Percentiles rank a stretch among this genome's conserved stretches.
Conservation (phyloP, 2,329 filamentous ascomycete species). For the Fusarium humuli region DNA sequence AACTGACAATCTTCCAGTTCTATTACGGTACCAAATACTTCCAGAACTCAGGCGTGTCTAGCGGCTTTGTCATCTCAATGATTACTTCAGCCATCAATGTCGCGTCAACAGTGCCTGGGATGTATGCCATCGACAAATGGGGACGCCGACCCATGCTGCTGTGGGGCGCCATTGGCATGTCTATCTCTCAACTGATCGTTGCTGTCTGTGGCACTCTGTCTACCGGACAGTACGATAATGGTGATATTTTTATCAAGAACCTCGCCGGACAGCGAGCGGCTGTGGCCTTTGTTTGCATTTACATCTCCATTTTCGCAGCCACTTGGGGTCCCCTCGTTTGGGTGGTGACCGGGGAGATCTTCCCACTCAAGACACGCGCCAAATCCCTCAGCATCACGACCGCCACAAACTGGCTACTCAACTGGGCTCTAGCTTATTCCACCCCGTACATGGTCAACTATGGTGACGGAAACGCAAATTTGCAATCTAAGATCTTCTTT, state of each 20-base stretch:
- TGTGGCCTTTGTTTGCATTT: constrained; percentile 74
- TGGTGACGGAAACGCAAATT: constrained; percentile 76
- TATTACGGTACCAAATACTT: constrained; percentile 57
- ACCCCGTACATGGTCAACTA: constrained; percentile 85
- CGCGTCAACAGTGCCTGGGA: constrained; percentile 52
- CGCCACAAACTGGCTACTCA: constrained; percentile 79
- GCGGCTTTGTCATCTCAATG: constrained; percentile 53
- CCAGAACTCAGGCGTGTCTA: constrained; percentile 53
- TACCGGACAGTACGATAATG: constrained; percentile 61
- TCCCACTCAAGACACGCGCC: constrained; percentile 72
- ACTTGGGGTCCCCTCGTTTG: constrained; percentile 71
- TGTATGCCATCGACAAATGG: constrained; percentile 54
- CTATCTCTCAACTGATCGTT: constrained; percentile 68
- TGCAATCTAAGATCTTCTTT: constrained; percentile 82
- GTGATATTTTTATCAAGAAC: constrained; percentile 64
- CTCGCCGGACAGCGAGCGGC: constrained; percentile 65
- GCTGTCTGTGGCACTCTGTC: constrained; percentile 68
- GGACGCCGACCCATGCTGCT: constrained; percentile 72
- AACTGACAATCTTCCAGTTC: constrained; percentile 43
- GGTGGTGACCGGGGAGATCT: constrained; percentile 67
- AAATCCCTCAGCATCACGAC: constrained; percentile 74
- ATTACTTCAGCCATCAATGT: constrained; percentile 56
- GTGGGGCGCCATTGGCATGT: constrained; percentile 72
- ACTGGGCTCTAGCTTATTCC: constrained; percentile 80
- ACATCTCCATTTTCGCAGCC: constrained; percentile 80